Conservation (phyloP, 176 grass and related monocot genomes). For the Ampelocalamus luodianensis region DNA sequence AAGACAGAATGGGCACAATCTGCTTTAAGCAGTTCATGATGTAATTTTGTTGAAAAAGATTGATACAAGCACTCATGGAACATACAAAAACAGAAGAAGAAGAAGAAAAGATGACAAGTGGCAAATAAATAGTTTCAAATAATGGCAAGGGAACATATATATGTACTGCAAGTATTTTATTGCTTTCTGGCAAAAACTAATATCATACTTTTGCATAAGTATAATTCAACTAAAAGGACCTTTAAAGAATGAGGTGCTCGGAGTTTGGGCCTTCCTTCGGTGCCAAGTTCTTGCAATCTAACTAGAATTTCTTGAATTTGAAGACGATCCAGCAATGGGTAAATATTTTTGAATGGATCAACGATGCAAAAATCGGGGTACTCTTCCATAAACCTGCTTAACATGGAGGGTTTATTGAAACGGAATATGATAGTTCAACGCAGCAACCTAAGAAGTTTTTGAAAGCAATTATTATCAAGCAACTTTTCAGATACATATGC, state of each 20-base stretch:
- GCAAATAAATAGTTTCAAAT: background rate
- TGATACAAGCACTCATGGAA: background rate
- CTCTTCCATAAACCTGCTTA: slow-evolving; percentile 75
- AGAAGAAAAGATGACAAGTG: background rate
- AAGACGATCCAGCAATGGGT: slow-evolving; percentile 82
- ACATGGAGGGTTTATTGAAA: slow-evolving; percentile 35
- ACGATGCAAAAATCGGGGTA: slow-evolving; percentile 64
- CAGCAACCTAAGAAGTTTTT: background rate
- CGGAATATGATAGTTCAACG: background rate
- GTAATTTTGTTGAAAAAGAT: background rate
- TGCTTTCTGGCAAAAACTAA: background rate
- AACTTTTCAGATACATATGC: slow-evolving; percentile 6
- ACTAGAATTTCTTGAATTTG: slow-evolving; percentile 86
- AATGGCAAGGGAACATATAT: background rate
- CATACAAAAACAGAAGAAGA: background rate
- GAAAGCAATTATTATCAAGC: background rate
- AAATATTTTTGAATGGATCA: slow-evolving; percentile 83
- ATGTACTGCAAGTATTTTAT: background rate
- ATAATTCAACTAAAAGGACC: slow-evolving; percentile 57
- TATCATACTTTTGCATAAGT: background rate
- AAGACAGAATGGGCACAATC: background rate
- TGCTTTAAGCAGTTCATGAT: background rate
- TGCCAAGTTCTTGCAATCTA: slow-evolving; percentile 60
- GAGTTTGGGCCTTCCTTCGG: slow-evolving; percentile 55
- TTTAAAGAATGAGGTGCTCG: slow-evolving; percentile 78